Percentiles rank a stretch among this genome's conserved stretches.
These are phyloP conservation scores for Curvularia hawaiiensis DNA, from an alignment of 2,329 filamentous ascomycete species.

Conservation along the genomic window DNA sequence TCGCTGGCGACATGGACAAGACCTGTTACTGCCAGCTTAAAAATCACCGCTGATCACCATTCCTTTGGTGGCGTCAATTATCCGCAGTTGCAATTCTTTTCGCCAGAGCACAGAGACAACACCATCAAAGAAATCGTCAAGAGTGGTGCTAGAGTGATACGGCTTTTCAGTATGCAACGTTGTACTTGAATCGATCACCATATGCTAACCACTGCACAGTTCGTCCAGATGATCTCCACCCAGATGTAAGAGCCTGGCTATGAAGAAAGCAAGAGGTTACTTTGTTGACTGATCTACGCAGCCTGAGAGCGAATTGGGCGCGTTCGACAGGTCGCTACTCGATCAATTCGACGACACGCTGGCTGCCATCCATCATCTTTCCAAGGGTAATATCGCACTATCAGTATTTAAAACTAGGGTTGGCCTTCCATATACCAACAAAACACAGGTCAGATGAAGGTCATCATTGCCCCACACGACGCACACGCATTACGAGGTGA, in stretches of 20 bases:
- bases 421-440: constrained; percentile 1
- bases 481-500: constrained; percentile 40
- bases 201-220: constrained; percentile 17
- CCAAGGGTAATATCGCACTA: constrained; percentile 28
- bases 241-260: constrained; percentile 28
- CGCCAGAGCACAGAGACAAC: constrained; percentile 33
- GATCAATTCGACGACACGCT: constrained; percentile 45
- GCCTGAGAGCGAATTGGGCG: constrained; percentile 39
- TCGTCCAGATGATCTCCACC: constrained; percentile 33
- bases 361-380: constrained; percentile 43
- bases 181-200: not conserved
- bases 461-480: constrained; percentile 45
- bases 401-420: not conserved
- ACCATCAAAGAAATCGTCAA: constrained; percentile 39
- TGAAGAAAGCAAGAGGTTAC: not conserved
- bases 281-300: constrained; percentile 9
- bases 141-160: constrained; percentile 39
- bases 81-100: constrained; percentile 39
- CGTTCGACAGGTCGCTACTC: constrained; percentile 39
- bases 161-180: constrained; percentile 38
- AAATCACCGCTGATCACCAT: constrained; percentile 38
- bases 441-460: constrained; percentile 38
- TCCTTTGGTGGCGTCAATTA: constrained; percentile 46
- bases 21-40: constrained; percentile 26
- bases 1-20: constrained; percentile 21